Evolutionary conservation across 495 filamentous ascomycete genomes (phyloP).

Genomic region (Penicillium parvum): DNA sequence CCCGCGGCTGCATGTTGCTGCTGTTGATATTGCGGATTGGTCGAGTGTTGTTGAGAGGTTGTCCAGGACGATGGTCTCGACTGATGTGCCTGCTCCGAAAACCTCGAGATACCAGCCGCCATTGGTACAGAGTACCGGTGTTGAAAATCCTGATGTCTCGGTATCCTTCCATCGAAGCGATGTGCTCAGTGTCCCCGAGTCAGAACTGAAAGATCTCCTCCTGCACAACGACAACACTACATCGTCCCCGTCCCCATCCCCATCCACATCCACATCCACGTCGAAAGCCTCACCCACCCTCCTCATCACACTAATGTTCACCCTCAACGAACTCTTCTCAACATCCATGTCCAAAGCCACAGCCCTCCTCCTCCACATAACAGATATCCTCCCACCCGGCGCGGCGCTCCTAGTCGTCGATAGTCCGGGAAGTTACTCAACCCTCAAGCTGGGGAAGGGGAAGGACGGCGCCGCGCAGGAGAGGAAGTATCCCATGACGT

Average conservation of each 20-base stretch:
- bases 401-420: slow-evolving; percentile 82
- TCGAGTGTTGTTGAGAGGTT: slow-evolving; percentile 53
- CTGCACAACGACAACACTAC: slow-evolving; percentile 3
- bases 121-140: slow-evolving; percentile 43
- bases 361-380: slow-evolving; percentile 62
- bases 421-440: slow-evolving; percentile 89
- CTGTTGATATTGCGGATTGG: slow-evolving; percentile 83
- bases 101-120: slow-evolving; percentile 45
- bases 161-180: slow-evolving; percentile 58
- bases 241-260: neutral
- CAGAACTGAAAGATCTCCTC: slow-evolving; percentile 38
- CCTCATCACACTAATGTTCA: slow-evolving; percentile 86
- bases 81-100: slow-evolving; percentile 21
- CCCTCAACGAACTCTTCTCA: slow-evolving; percentile 91
- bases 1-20: slow-evolving; percentile 48
- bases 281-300: slow-evolving; percentile 19
- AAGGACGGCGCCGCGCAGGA: slow-evolving; percentile 33
- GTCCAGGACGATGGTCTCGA: slow-evolving; percentile 32
- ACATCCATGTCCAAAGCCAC: slow-evolving; percentile 71
- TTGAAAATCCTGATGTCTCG: slow-evolving; percentile 32
- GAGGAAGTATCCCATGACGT: slow-evolving; percentile 88
- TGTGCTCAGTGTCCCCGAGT: slow-evolving; percentile 49
- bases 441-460: slow-evolving; percentile 56
- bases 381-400: slow-evolving; percentile 47
- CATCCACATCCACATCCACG: neutral